Base-by-base conservation (phyloP, 805 yeast species). In the Cyberlindnera petersonii region DNA sequence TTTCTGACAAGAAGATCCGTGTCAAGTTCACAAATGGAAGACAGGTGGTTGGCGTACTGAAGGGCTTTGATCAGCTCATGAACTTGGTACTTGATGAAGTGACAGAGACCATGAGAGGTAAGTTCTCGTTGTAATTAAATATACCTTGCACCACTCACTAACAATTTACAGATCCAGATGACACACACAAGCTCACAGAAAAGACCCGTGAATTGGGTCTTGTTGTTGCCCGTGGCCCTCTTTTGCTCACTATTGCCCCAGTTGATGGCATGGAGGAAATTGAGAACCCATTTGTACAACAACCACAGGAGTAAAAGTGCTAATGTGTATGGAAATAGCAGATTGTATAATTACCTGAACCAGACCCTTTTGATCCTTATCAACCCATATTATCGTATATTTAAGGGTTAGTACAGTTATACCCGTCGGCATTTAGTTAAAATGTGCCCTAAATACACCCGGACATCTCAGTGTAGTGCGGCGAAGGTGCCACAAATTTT, bases 11-110 rank as follows among this genome's bases (percentile, higher is more conserved):
- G 50, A 61, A 71, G 49, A 77, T 91, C 28, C 73, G 81, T 52
- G 91, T 89, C 38, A 81, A 84, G 52, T 78, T 93, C 57, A 74
- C 80, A 49, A 95, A 95, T 10, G 96, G 96, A 6, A 77, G 97
- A 56, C 79, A 80, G 50, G 55, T 48, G 44, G 56, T 78, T 84
- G 98, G 98, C 24, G 65, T 68, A 1, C 72, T 91, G 51, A 86
- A 85, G 51, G 97, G 98, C 6, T 82, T 71, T 55, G 94, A 84
- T 57, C 88, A 80, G 58, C 69, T 83, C 55, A 79, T 83, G 86
- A 84, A 84, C 62, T 64, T 84, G 51, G 91, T 84, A 2, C 68
- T 84, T 44, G 87, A 82, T 53, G 76, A 82, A 22, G 81, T 78
- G 6, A 66, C 68, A 24, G 97, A 93, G 60, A 71, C 69, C 8